These are phyloP conservation scores for Podaxis rugospora DNA, from an alignment of 768 basidiomycete species.

Conservation along the genomic window DNA sequence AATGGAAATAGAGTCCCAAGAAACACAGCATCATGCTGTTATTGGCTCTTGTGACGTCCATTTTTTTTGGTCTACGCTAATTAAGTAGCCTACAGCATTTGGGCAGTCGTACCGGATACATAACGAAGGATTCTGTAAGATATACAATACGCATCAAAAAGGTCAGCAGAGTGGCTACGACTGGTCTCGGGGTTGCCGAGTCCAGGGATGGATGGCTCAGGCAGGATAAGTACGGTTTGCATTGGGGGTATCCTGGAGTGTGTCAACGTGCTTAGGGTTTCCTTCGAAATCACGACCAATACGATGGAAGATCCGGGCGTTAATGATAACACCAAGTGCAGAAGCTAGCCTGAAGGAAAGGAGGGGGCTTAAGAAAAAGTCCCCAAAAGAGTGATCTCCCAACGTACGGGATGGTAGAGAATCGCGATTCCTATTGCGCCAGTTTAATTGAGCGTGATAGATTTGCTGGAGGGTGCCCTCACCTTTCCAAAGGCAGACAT, in stretches of 20 bases:
- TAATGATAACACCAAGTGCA: conserved; percentile 2
- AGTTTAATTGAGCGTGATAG: background rate
- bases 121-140: too few species aligned
- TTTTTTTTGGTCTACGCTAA: background rate
- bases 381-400: background rate
- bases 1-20: too few species aligned
- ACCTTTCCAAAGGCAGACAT: conserved; percentile 5
- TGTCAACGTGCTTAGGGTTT: background rate
- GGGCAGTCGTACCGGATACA: too few species aligned
- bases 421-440: background rate
- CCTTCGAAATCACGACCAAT: conserved; percentile 2
- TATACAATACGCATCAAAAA: too few species aligned
- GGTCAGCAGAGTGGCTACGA: too few species aligned
- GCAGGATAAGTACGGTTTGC: background rate
- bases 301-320: conserved; percentile 2
- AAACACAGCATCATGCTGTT: too few species aligned
- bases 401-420: background rate
- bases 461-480: background rate
- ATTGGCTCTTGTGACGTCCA: background rate
- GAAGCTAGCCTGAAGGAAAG: background rate
- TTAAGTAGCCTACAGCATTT: too few species aligned
- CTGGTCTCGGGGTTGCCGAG: too few species aligned
- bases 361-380: background rate
- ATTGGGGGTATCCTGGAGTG: background rate
- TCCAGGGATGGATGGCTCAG: too few species aligned